phyloP scores from a whole-genome alignment of 371 early-diverging fungal genomes.

The Nosema muscidifuracis region DNA sequence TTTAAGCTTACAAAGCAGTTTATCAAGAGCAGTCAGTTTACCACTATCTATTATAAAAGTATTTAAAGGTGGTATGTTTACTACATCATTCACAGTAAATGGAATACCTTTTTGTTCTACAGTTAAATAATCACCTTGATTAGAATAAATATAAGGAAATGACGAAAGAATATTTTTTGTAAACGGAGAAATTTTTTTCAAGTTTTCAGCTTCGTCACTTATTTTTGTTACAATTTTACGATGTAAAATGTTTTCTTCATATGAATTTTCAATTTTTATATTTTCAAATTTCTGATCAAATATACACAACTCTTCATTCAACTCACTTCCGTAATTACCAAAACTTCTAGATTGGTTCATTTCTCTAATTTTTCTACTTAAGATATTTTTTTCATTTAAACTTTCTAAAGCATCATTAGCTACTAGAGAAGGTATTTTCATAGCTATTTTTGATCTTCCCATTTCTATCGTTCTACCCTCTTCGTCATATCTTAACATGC shows the following conservation, averaged over 20 bases:
- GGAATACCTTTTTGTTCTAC: neutral
- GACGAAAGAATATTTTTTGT: neutral
- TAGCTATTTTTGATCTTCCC: constrained; percentile 19
- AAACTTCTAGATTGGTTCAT: neutral
- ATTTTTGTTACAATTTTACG: neutral
- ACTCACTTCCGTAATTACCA: neutral
- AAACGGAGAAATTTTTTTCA: neutral
- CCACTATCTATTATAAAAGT: constrained; percentile 81
- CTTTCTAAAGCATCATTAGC: constrained; percentile 3
- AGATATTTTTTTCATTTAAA: neutral
- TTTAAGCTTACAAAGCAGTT: constrained; percentile 75
- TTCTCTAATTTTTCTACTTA: neutral
- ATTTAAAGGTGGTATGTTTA: constrained; percentile 66
- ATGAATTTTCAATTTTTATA: neutral
- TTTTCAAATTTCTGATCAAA: neutral
- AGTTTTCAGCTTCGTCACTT: neutral
- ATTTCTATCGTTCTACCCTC: constrained; percentile 8
- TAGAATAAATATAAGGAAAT: neutral
- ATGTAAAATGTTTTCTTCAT: neutral
- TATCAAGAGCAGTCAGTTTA: constrained; percentile 79
- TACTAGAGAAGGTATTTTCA: constrained; percentile 23
- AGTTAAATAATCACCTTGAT: neutral
- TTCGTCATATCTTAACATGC: constrained; percentile 27
- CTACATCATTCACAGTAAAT: neutral
- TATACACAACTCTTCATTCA: too few species aligned